phyloP scores from a whole-genome alignment of 768 basidiomycete genomes.

The Russula sp. region DNA sequence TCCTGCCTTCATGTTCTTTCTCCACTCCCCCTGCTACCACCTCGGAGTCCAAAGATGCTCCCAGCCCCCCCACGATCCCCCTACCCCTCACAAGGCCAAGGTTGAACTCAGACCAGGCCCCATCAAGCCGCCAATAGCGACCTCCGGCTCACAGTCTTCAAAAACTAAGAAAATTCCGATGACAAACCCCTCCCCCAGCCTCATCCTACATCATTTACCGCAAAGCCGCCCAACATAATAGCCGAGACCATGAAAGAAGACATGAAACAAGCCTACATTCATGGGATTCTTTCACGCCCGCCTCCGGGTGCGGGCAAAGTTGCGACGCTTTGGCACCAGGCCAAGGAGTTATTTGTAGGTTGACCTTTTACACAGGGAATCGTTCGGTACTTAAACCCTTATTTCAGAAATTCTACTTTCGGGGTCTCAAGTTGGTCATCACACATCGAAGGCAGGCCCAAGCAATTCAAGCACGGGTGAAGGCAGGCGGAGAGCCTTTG shows the following conservation, averaged over 20 bases:
- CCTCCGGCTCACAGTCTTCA: constrained; percentile 31
- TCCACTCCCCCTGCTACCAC: constrained; percentile 36
- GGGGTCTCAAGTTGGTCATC: constrained; percentile 70
- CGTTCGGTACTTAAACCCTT: constrained; percentile 1
- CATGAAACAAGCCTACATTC: constrained; percentile 59
- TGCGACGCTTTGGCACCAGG: constrained; percentile 49
- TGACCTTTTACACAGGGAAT: neutral
- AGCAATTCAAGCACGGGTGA: constrained; percentile 54
- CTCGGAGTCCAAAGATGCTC: constrained; percentile 31
- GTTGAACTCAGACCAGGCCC: constrained; percentile 65
- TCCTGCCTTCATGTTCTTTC: constrained; percentile 29
- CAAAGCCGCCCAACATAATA: constrained; percentile 31
- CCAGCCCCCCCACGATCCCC: constrained; percentile 33
- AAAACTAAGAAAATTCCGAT: constrained; percentile 25
- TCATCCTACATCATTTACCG: constrained; percentile 20
- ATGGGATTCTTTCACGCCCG: constrained; percentile 66
- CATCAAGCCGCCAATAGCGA: constrained; percentile 43
- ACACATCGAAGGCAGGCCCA: constrained; percentile 54
- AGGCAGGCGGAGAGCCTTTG: constrained; percentile 57
- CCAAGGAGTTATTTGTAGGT: constrained; percentile 47
- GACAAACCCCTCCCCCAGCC: constrained; percentile 29
- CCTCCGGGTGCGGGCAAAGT: constrained; percentile 59
- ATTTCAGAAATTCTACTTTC: constrained; percentile 73
- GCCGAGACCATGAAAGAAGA: constrained; percentile 60
- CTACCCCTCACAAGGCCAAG: constrained; percentile 40